Conservation (phyloP, 2,329 filamentous ascomycete species). For the Paraphoma chrysanthemicola region DNA sequence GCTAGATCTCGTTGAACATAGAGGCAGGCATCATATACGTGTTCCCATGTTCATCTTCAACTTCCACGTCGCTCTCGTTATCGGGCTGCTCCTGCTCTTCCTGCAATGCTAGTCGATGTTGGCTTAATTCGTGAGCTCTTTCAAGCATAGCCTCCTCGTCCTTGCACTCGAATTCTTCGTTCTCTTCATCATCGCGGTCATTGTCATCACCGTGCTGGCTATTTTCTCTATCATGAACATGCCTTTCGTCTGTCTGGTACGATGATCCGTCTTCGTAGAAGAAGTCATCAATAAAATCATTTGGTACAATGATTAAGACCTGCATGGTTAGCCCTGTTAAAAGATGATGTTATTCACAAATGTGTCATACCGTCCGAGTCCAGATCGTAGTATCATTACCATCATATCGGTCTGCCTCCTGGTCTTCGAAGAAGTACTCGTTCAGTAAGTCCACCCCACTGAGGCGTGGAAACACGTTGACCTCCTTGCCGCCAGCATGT, state of each 20-base stretch:
- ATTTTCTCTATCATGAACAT: not conserved
- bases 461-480: not conserved
- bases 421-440: conserved; percentile 2
- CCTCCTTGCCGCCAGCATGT: not conserved
- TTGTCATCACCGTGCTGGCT: not conserved
- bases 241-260: not conserved
- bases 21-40: not conserved
- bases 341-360: not conserved
- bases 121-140: not conserved
- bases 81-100: not conserved
- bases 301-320: conserved; percentile 2
- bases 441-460: conserved; percentile 1
- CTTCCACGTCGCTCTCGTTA: not conserved
- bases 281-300: not conserved
- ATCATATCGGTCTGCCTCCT: not conserved
- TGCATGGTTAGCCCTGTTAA: not conserved
- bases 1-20: not conserved
- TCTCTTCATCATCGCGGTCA: not conserved
- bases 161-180: not conserved
- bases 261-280: not conserved
- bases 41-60: not conserved
- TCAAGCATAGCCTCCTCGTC: not conserved
- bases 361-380: not conserved
- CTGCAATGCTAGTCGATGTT: not conserved
- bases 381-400: not conserved